Base-by-base conservation (phyloP, 371 early-diverging fungal species). In the Mucor plumbeus region DNA sequence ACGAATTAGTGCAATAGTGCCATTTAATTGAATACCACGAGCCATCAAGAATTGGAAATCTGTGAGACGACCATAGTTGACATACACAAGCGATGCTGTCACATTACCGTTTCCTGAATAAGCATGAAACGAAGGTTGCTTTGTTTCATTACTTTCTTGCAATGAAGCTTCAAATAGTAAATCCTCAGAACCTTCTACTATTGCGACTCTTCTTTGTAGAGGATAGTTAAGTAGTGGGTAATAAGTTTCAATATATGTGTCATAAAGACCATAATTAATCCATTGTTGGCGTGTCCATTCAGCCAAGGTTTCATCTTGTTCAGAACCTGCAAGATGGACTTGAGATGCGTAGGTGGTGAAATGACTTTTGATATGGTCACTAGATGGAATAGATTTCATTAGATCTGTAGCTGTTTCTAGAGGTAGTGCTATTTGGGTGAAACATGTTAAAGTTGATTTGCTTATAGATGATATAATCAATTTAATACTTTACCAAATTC, bases 31-130 rank as follows among this genome's bases (percentile, higher is more conserved):
- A n/a, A 90, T 66, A n/a, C 59, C 67, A 1, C 63, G 67, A 14
- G 14, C 87, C 9, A 63, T 59, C 11, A 91, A 78, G 15, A 65
- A 76, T 55, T 76, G 72, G 65, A 90, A 90, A 70, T 91, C 91
- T 53, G 79, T 76, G 9, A 75, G 48, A 14, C 81, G 72, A 61
- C 91, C 90, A 69, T 88, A 91, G 70, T 89, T 86, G 14, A 85
- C 91, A 72, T 90, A 91, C 6, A 91, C 83, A 6, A 91, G 69
- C 43, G 77, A 81, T 8, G 84, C 90, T 10, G 81, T 83, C 7
- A 85, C 88, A 61, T 82, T 84, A 19, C 91, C 91, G 47, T 79
- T 73, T 19, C 85, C 86, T 10, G 89, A 83, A 71, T 86, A 88
- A 21, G 85, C 71, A 62, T 88, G 91, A 69, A 91, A 91, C 2